These are phyloP conservation scores for Dipodascopsis tothii DNA, from an alignment of 805 yeast species.

Conservation along the genomic window DNA sequence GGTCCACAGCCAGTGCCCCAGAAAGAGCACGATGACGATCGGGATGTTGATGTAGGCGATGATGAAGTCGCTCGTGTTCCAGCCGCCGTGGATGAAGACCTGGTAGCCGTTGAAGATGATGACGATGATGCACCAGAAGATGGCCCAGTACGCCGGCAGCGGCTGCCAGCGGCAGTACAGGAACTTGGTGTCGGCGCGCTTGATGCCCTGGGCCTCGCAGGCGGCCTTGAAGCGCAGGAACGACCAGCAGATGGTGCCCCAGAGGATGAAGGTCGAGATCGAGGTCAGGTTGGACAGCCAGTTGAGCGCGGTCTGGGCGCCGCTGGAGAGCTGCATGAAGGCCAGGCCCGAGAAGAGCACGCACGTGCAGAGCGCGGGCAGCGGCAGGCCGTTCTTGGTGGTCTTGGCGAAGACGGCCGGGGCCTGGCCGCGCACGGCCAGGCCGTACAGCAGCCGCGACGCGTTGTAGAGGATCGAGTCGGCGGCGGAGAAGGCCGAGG, in stretches of 20 bases:
- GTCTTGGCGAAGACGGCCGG: slow-evolving; percentile 60
- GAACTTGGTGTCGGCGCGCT: slow-evolving; percentile 42
- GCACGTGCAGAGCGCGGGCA: slow-evolving; percentile 46
- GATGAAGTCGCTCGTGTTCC: slow-evolving; percentile 56
- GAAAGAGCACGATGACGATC: slow-evolving; percentile 34
- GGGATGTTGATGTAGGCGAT: slow-evolving; percentile 69
- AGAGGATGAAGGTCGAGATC: slow-evolving; percentile 58
- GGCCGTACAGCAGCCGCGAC: slow-evolving; percentile 52
- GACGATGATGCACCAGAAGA: slow-evolving; percentile 43
- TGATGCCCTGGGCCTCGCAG: slow-evolving; percentile 45
- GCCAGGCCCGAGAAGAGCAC: slow-evolving; percentile 40
- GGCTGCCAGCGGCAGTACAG: slow-evolving; percentile 52
- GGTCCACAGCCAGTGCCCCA: slow-evolving; percentile 11
- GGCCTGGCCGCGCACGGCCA: slow-evolving; percentile 66
- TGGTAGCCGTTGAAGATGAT: slow-evolving; percentile 58
- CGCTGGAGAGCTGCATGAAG: slow-evolving; percentile 41
- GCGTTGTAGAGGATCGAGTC: slow-evolving; percentile 13
- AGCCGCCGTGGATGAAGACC: slow-evolving; percentile 59
- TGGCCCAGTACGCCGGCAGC: slow-evolving; percentile 45
- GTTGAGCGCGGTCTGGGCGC: slow-evolving; percentile 55
- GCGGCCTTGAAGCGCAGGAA: slow-evolving; percentile 59
- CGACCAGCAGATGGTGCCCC: slow-evolving; percentile 48
- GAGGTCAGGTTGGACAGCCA: slow-evolving; percentile 72
- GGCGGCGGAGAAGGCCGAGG: slow-evolving; percentile 72
- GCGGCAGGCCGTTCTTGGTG: slow-evolving; percentile 62